phyloP scores from a whole-genome alignment of 768 basidiomycete species.

The Trametes maxima region DNA sequence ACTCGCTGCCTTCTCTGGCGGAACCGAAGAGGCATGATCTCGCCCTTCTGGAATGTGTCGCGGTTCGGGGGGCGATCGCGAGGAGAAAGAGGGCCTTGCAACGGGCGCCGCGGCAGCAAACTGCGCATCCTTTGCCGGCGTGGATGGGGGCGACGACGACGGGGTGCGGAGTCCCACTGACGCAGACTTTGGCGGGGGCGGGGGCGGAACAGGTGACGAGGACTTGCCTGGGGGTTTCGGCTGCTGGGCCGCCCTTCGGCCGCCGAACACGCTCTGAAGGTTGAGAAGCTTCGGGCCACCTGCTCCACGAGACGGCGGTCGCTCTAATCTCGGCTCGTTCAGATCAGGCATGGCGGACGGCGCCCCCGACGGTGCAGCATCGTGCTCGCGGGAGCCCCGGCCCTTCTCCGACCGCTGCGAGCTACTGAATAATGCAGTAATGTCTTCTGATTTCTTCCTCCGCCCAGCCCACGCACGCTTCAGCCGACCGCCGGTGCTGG shows the following conservation, averaged over 20 bases:
- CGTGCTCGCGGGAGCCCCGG: constrained; percentile 5
- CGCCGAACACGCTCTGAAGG: constrained; percentile 43
- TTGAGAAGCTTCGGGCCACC: constrained; percentile 20
- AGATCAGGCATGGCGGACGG: constrained; percentile 22
- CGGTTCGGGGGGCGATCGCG: constrained; percentile 52
- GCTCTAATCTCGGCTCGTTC: constrained; percentile 26
- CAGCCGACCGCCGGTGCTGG: constrained; percentile 51
- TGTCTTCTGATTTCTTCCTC: constrained; percentile 60
- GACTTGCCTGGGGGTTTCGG: constrained; percentile 13
- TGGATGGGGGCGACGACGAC: constrained; percentile 5
- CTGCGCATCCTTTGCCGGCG: constrained; percentile 16
- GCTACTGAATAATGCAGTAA: constrained; percentile 30
- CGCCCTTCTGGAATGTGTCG: constrained; percentile 1
- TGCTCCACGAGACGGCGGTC: constrained; percentile 38
- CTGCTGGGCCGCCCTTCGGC: constrained; percentile 33
- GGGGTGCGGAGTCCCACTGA: constrained; percentile 1
- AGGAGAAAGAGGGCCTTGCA: constrained; percentile 35
- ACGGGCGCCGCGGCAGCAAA: constrained; percentile 55
- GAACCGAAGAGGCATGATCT: background rate
- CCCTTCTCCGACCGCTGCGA: constrained; percentile 24
- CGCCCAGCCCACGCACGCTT: constrained; percentile 61
- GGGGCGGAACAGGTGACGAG: constrained; percentile 32
- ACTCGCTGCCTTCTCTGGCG: constrained; percentile 2
- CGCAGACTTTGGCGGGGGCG: constrained; percentile 34
- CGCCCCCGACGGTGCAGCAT: constrained; percentile 3